These are phyloP conservation scores for Byssothecium circinans DNA, from an alignment of 2,329 filamentous ascomycete species.

Conservation along the genomic window DNA sequence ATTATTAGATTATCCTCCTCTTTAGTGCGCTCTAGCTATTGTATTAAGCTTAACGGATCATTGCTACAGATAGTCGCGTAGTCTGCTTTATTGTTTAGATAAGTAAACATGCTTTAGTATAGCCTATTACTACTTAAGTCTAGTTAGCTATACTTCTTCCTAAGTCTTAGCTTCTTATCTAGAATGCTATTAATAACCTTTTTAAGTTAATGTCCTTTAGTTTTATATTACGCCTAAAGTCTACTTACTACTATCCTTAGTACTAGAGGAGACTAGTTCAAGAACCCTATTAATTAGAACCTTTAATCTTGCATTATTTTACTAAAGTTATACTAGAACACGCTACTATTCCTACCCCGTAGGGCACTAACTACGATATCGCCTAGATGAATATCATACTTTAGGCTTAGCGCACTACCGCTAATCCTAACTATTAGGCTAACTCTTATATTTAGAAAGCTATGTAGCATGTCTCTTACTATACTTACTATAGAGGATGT, in stretches of 20 bases:
- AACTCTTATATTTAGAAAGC: slow-evolving; percentile 36
- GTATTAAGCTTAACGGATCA: not conserved
- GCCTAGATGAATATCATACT: slow-evolving; percentile 3
- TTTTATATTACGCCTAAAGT: slow-evolving; percentile 21
- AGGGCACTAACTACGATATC: slow-evolving; percentile 35
- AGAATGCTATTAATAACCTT: slow-evolving; percentile 20
- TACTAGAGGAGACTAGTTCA: slow-evolving; percentile 18
- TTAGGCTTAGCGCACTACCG: slow-evolving; percentile 15
- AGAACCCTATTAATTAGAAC: slow-evolving; percentile 18
- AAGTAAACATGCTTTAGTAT: not conserved
- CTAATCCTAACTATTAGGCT: slow-evolving; percentile 49
- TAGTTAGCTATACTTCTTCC: slow-evolving; percentile 27
- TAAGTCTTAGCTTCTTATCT: slow-evolving; percentile 26
- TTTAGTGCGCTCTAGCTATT: not conserved
- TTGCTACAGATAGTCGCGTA: slow-evolving; percentile 10
- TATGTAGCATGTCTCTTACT: slow-evolving; percentile 22
- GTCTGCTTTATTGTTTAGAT: not conserved
- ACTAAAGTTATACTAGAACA: slow-evolving; percentile 37
- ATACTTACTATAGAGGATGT: not conserved
- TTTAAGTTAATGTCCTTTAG: slow-evolving; percentile 13
- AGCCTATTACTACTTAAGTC: not conserved
- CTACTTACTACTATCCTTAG: slow-evolving; percentile 23
- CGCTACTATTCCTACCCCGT: slow-evolving; percentile 15
- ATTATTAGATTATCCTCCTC: not conserved
- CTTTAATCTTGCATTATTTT: slow-evolving; percentile 21